These are phyloP conservation scores for Xylaria sp. DNA, from an alignment of 2,329 filamentous ascomycete species.

Conservation along the genomic window DNA sequence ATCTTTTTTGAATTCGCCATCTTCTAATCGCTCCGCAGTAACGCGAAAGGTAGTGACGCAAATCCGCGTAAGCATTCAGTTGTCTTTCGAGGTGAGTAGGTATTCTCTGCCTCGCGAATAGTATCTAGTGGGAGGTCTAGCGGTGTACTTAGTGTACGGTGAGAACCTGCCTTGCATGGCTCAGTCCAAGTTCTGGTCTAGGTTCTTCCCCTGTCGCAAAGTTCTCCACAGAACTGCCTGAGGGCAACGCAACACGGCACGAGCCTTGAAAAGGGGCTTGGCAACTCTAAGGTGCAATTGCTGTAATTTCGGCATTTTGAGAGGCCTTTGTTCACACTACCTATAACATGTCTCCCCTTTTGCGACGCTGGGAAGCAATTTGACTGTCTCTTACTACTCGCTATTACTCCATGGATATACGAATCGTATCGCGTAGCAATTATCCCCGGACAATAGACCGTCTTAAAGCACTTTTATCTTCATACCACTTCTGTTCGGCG, in stretches of 20 bases:
- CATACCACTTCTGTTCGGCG: neutral
- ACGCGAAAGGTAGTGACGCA: neutral
- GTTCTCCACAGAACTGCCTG: conserved; percentile 13
- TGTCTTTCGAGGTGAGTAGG: neutral
- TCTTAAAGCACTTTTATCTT: neutral
- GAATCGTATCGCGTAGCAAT: neutral
- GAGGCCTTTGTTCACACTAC: conserved; percentile 13
- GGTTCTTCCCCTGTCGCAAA: neutral
- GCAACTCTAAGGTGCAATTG: conserved; percentile 35
- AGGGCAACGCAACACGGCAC: conserved; percentile 23
- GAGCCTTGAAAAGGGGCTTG: conserved; percentile 34
- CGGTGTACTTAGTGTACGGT: neutral
- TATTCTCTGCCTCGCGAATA: neutral
- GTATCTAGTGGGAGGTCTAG: neutral
- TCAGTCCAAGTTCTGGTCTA: neutral
- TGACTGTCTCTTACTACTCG: neutral
- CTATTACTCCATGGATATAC: neutral
- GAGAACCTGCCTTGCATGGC: neutral
- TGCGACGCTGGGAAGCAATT: neutral
- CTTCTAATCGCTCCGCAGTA: neutral
- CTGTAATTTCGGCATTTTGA: conserved; percentile 45
- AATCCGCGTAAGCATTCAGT: neutral
- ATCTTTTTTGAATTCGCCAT: too few relatives aligned
- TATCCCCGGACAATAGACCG: neutral
- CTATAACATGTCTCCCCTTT: conserved; percentile 31